phyloP scores from a whole-genome alignment of 306 rosid species.

The Ormosia emarginata region DNA sequence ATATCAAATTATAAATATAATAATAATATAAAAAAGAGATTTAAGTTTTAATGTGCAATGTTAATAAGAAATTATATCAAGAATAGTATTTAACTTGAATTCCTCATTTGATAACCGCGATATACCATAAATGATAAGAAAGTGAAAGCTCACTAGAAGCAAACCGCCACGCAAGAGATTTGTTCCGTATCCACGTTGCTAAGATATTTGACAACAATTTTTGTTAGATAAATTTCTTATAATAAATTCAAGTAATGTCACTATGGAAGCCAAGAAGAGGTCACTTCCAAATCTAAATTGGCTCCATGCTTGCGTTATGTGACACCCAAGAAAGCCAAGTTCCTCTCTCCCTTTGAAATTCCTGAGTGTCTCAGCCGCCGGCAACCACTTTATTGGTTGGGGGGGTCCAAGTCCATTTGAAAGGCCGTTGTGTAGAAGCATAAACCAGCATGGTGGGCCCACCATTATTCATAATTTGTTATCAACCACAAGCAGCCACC shows the following conservation, averaged over 20 bases:
- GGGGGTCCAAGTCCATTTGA: not conserved
- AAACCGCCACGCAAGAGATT: not conserved
- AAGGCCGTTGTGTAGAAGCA: not conserved
- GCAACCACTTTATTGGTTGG: slow-evolving; percentile 8
- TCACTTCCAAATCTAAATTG: not conserved
- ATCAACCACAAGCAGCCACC: slow-evolving; percentile 6
- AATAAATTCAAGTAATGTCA: not conserved
- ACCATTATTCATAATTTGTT: not conserved
- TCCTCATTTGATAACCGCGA: not conserved
- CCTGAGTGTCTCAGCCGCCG: slow-evolving; percentile 27
- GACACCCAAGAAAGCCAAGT: not conserved
- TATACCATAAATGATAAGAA: not conserved
- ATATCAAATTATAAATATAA: not conserved
- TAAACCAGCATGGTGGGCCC: not conserved
- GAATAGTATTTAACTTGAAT: not conserved
- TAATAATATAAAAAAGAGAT: not conserved
- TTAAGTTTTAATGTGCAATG: not conserved
- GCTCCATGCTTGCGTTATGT: not conserved
- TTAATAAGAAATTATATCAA: not conserved
- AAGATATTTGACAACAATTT: not conserved
- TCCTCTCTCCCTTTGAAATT: not conserved
- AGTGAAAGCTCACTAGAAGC: not conserved
- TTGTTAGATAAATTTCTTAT: not conserved
- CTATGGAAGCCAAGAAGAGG: not conserved
- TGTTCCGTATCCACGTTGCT: not conserved